Evolutionary conservation across 2,329 filamentous ascomycete genomes (phyloP).

Genomic region (Ascochyta koolunga): DNA sequence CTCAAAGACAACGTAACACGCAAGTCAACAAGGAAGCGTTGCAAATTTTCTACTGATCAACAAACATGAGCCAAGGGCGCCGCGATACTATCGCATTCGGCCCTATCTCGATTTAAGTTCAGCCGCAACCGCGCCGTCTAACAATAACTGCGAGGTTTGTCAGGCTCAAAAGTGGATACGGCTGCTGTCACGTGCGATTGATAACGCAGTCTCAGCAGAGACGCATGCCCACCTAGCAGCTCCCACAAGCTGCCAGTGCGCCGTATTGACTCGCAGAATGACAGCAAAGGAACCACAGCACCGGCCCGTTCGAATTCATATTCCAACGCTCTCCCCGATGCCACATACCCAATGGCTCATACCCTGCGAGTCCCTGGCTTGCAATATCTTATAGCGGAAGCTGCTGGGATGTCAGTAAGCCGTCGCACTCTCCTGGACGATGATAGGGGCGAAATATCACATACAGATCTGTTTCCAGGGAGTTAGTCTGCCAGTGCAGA

Average conservation of each 20-base stretch:
- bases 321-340: too few species aligned
- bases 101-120: slow-evolving; percentile 8
- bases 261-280: neutral
- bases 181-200: neutral
- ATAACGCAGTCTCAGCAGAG: neutral
- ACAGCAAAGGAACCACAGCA: neutral
- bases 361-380: too few species aligned
- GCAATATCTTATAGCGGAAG: too few species aligned
- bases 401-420: too few species aligned
- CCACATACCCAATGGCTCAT: too few species aligned
- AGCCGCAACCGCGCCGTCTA: slow-evolving; percentile 7
- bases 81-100: neutral
- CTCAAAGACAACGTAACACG: neutral
- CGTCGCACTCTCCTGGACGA: too few species aligned
- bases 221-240: neutral
- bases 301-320: too few species aligned
- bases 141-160: slow-evolving; percentile 3
- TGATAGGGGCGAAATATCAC: too few species aligned
- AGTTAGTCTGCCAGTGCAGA: too few species aligned
- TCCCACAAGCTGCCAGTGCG: neutral
- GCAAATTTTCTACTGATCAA: slow-evolving; percentile 6
- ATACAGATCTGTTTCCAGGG: too few species aligned
- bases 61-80: neutral
- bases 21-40: slow-evolving; percentile 2
- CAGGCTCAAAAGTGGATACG: neutral